Evolutionary conservation across 2,329 filamentous ascomycete genomes (phyloP), one percentile per base, ranked within the genome.

Genomic region (Colletotrichum navitas): DNA sequence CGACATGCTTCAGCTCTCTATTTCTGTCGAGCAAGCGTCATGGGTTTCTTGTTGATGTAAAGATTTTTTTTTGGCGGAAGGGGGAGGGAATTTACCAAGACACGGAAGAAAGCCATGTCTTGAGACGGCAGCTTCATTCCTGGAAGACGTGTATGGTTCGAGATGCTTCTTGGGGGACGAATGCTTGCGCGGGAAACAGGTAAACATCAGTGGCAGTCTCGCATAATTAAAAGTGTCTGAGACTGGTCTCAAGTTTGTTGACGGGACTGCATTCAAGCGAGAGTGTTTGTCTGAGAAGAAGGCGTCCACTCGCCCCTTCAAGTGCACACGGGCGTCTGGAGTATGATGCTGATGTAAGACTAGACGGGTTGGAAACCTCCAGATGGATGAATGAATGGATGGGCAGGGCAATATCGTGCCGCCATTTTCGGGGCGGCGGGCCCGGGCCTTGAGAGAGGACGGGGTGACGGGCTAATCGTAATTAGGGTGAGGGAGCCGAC

Each of bases 141-240:
- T 59, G 14, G 59, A 41, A 59, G 68, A 47, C 59, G 58, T 68
- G 64, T 39, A 24, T 16, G 47, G 45, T 68, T 24, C 51, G 18
- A 55, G 18, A 49, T 21, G 24, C 4, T 54, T 56, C n/a, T 45
- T 21, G 16, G 29, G 59, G 43, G 18, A 24, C 26, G 56, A 24
- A 58, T 16, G 41, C 24, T 10, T 16, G 29, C 2, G 29, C 29
- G 54, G 45, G 39, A 45, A 45, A 60, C 11, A 66, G 52, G 64
- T 32, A 59, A 56, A 68, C 59, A 71, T 24, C 43, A 16, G 32
- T 47, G 32, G 18, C 52, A 54, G 52, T 36, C 59, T 32, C 47
- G 45, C 29, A 59, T 39, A 68, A 71, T 71, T 55, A 68, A 60
- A 71, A 45, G 43, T 65, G 47, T 71, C 18, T 55, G 65, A 71